These are phyloP conservation scores for Firmiana major DNA, from an alignment of 345 rosid genomes.

Conservation along the genomic window DNA sequence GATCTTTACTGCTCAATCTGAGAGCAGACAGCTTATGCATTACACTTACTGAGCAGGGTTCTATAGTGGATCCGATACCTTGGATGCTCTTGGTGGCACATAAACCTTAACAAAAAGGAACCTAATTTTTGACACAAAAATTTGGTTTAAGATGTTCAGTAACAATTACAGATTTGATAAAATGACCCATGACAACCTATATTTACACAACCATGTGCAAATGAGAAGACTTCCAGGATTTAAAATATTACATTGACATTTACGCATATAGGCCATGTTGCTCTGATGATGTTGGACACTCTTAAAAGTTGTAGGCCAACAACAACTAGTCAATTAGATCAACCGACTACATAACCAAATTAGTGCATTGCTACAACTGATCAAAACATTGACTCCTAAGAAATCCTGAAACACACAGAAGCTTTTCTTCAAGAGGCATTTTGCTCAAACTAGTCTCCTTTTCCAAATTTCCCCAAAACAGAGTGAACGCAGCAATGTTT, in stretches of 20 bases:
- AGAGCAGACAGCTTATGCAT: not conserved
- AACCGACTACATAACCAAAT: slow-evolving; percentile 4
- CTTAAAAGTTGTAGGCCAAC: slow-evolving; percentile 15
- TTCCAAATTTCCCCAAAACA: not conserved
- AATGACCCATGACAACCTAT: not conserved
- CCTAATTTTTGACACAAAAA: not conserved
- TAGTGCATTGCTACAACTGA: not conserved
- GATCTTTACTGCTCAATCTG: not conserved
- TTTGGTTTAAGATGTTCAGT: not conserved
- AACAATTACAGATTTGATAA: not conserved
- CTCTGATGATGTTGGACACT: slow-evolving; percentile 8
- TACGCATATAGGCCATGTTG: not conserved
- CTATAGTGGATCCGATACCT: not conserved
- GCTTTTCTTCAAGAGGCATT: slow-evolving; percentile 7
- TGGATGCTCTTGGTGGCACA: not conserved
- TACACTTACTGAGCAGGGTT: not conserved
- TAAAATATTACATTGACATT: not conserved
- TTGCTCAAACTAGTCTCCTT: not conserved
- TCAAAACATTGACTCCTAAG: not conserved
- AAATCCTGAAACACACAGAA: slow-evolving; percentile 11
- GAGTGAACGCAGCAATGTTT: not conserved
- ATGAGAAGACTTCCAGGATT: not conserved
- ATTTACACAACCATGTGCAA: slow-evolving; percentile 23
- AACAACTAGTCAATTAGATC: slow-evolving; percentile 1
- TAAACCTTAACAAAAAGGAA: not conserved